Evolutionary conservation across 345 rosid genomes (phyloP).

Genomic region (Abelmoschus esculentus): DNA sequence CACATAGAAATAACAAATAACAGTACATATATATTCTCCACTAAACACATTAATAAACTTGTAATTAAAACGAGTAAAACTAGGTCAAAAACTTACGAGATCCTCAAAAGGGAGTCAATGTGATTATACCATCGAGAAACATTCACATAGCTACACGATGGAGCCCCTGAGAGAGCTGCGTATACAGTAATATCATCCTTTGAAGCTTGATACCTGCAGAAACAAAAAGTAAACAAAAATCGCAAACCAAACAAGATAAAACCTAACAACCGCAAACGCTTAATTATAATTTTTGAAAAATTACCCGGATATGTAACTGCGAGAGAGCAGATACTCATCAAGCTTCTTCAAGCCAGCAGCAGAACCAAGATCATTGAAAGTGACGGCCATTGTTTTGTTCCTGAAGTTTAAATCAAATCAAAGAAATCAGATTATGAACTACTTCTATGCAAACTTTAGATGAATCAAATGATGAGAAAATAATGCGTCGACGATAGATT

Average conservation of each 20-base stretch:
- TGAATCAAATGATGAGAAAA: not conserved
- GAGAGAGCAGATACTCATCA: slow-evolving; percentile 56
- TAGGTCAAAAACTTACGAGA: slow-evolving; percentile 55
- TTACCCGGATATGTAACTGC: slow-evolving; percentile 69
- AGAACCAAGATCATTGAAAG: slow-evolving; percentile 37
- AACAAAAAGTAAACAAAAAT: not conserved
- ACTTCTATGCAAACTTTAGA: no score
- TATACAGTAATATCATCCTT: slow-evolving; percentile 75
- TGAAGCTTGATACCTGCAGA: slow-evolving; percentile 82
- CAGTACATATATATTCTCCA: not conserved
- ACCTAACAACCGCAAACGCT: not conserved
- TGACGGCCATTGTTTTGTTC: slow-evolving; percentile 36
- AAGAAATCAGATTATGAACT: not conserved
- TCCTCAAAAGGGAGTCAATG: slow-evolving; percentile 77
- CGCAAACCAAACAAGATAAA: not conserved
- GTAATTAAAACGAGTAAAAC: no score
- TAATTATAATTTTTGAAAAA: not conserved
- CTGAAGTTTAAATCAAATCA: not conserved
- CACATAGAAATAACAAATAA: no score
- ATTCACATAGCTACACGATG: slow-evolving; percentile 57
- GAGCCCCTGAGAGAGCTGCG: slow-evolving; percentile 48
- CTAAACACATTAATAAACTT: not conserved
- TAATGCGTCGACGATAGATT: not conserved
- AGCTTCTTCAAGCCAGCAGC: slow-evolving; percentile 59
- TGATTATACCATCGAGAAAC: slow-evolving; percentile 75